Conservation (phyloP, 441 rosid genomes). For the Dalechampia spathulata region DNA sequence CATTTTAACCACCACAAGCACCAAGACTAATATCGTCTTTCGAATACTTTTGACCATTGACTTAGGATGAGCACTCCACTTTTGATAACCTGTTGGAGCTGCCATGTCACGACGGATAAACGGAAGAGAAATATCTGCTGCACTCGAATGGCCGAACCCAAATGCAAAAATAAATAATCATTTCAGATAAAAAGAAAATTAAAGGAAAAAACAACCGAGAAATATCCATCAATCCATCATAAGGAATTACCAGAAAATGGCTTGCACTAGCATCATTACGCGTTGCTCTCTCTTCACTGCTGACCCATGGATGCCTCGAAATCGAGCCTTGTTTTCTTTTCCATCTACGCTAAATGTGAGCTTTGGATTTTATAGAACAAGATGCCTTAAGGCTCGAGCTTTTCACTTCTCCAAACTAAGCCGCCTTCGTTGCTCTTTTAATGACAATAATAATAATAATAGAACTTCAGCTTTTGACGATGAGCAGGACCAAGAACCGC, state of each 20-base stretch:
- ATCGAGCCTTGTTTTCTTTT: conserved; percentile 26
- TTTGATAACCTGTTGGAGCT: neutral
- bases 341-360: conserved; percentile 22
- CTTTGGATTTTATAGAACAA: conserved; percentile 18
- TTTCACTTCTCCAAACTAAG: conserved; percentile 17
- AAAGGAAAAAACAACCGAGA: neutral
- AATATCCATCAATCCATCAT: neutral
- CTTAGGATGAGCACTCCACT: neutral
- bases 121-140: conserved; percentile 13
- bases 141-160: conserved; percentile 6
- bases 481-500: conserved; percentile 74
- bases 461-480: conserved; percentile 10
- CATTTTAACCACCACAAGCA: neutral
- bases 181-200: too few species aligned
- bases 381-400: conserved; percentile 31
- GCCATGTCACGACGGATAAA: conserved; percentile 3
- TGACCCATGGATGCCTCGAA: conserved; percentile 44
- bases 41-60: neutral
- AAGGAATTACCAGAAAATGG: conserved; percentile 44
- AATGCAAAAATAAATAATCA: neutral
- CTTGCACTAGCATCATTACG: conserved; percentile 43
- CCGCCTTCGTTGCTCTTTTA: conserved; percentile 39
- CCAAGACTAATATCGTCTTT: neutral
- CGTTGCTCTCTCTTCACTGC: conserved; percentile 43
- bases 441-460: neutral